These are phyloP conservation scores for Cocos nucifera DNA, from an alignment of 176 grass and related monocot genomes.

Conservation along the genomic window DNA sequence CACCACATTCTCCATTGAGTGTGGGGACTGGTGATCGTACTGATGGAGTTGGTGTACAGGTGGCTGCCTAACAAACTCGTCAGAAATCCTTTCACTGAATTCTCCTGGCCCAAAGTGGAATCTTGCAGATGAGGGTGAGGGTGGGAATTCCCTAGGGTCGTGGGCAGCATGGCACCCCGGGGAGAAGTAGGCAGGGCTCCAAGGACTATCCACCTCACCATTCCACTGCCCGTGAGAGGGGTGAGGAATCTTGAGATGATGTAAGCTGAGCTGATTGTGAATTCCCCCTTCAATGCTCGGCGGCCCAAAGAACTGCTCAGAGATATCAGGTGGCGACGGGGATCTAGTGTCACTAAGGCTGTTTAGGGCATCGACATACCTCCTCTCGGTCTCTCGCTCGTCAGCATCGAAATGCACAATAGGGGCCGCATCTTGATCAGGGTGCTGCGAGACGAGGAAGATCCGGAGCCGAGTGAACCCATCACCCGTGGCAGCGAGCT, in stretches of 20 bases:
- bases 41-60: constrained; percentile 32
- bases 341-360: constrained; percentile 52
- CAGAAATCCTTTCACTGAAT: constrained; percentile 48
- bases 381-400: constrained; percentile 67
- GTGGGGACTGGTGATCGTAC: constrained; percentile 47
- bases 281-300: constrained; percentile 39
- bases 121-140: constrained; percentile 56
- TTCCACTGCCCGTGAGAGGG: constrained; percentile 46
- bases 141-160: constrained; percentile 57
- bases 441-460: constrained; percentile 70
- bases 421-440: constrained; percentile 41
- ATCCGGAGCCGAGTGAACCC: constrained; percentile 64
- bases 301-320: constrained; percentile 52
- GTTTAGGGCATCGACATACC: constrained; percentile 90
- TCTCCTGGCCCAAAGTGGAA: constrained; percentile 54
- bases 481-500: constrained; percentile 50
- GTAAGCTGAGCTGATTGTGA: constrained; percentile 42
- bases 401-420: constrained; percentile 37
- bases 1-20: constrained; percentile 38
- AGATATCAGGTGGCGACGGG: constrained; percentile 35
- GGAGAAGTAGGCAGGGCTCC: constrained; percentile 58
- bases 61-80: constrained; percentile 39
- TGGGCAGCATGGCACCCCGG: constrained; percentile 36
- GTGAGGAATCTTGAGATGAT: constrained; percentile 59
- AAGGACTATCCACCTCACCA: constrained; percentile 70